A percentile compares a stretch with the other conserved stretches of the same genome.
Conservation (phyloP, 768 basidiomycete genomes). For the Suillus brevipes region DNA sequence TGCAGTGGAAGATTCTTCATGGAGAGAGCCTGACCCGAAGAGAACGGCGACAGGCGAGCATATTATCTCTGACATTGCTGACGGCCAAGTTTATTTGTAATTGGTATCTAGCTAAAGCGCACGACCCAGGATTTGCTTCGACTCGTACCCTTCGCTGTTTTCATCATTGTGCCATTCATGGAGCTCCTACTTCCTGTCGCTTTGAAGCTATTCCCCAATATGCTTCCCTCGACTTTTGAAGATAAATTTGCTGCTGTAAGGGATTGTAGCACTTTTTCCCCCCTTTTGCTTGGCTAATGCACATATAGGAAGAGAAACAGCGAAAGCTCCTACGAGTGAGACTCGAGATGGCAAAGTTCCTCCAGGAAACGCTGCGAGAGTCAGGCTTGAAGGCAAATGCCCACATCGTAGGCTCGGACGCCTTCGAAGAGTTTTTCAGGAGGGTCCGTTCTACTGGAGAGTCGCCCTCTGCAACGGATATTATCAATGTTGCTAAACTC, state of each 20-base stretch:
- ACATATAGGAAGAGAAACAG: slow-evolving; percentile 89
- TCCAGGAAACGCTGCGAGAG: slow-evolving; percentile 96
- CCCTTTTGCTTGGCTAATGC: neutral
- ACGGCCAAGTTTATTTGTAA: slow-evolving; percentile 3
- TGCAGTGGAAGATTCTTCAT: slow-evolving; percentile 91
- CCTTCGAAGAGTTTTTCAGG: slow-evolving; percentile 99
- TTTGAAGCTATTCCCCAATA: slow-evolving; percentile 95
- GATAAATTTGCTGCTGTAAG: slow-evolving; percentile 92
- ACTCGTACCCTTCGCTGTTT: slow-evolving; percentile 92
- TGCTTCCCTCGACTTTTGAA: slow-evolving; percentile 98
- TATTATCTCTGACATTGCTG: neutral
- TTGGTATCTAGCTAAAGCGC: slow-evolving; percentile 66
- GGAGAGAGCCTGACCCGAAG: slow-evolving; percentile 90
- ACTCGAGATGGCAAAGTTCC: slow-evolving; percentile 98
- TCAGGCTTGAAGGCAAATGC: slow-evolving; percentile 89
- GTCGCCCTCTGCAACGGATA: slow-evolving; percentile 81
- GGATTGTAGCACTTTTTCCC: slow-evolving; percentile 8
- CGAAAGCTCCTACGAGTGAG: slow-evolving; percentile 92
- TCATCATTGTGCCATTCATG: slow-evolving; percentile 97
- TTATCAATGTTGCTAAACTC: slow-evolving; percentile 92
- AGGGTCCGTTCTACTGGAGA: slow-evolving; percentile 97
- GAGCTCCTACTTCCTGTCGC: slow-evolving; percentile 94
- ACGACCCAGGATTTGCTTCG: slow-evolving; percentile 93
- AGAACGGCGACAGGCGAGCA: slow-evolving; percentile 84
- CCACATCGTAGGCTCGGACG: slow-evolving; percentile 91